Percentiles rank a stretch among this genome's conserved stretches.
Evolutionary conservation across 768 basidiomycete genomes (phyloP).

Genomic region (Rickenella mellea): DNA sequence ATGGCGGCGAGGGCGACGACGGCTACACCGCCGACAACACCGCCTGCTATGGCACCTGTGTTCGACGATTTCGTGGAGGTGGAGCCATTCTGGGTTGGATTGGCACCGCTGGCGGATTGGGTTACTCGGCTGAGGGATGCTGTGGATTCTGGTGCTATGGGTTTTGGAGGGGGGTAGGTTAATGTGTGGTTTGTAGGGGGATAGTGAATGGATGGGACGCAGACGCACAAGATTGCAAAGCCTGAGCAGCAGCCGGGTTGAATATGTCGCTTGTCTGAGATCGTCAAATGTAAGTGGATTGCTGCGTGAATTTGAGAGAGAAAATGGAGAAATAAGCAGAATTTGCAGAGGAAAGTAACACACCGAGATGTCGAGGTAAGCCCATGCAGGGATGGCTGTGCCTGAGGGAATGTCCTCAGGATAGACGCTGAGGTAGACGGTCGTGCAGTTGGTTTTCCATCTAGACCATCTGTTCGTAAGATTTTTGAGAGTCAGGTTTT

Average conservation of each 20-base stretch:
- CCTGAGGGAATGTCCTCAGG: conserved; percentile 14
- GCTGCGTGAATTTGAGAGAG: no score
- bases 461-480: neutral
- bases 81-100: no score
- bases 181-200: no score
- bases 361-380: conserved; percentile 18
- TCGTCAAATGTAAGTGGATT: no score
- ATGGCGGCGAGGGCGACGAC: conserved; percentile 37
- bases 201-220: no score
- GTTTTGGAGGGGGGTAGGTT: conserved; percentile 29
- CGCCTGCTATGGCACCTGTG: conserved; percentile 55
- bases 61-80: conserved; percentile 18
- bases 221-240: no score
- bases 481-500: neutral
- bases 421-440: conserved; percentile 11
- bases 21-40: conserved; percentile 53
- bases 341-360: no score
- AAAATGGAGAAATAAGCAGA: no score
- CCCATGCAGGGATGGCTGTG: conserved; percentile 19
- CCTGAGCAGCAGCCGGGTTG: neutral
- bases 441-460: neutral
- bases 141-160: conserved; percentile 18
- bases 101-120: conserved; percentile 4
- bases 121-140: conserved; percentile 6
- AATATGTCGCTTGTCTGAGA: no score